Percentiles rank a stretch among this genome's conserved stretches.
Evolutionary conservation across 257 asterid genomes (phyloP).

Genomic region (Cinchona pubescens): DNA sequence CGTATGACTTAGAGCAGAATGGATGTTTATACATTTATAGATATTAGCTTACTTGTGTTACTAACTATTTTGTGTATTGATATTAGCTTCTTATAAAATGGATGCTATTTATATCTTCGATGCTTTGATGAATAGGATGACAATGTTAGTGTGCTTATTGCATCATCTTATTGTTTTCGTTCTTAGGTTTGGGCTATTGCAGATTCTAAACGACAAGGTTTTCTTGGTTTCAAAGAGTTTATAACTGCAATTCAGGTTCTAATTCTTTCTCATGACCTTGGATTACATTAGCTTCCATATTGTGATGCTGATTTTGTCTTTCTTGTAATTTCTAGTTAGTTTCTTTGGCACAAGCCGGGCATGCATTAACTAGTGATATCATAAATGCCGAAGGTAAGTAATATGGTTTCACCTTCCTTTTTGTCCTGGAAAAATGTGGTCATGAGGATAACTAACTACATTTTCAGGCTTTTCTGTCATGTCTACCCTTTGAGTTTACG

Average conservation of each 20-base stretch:
- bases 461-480: neutral
- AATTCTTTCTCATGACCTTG: constrained; percentile 7
- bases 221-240: constrained; percentile 87
- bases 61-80: neutral
- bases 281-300: constrained; percentile 7
- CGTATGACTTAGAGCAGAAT: neutral
- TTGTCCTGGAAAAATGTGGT: neutral
- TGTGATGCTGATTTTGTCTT: constrained; percentile 29
- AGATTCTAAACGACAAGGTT: constrained; percentile 91
- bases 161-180: constrained; percentile 1
- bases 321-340: constrained; percentile 49
- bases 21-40: neutral
- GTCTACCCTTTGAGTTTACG: neutral
- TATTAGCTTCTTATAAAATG: neutral
- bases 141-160: too few relatives aligned
- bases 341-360: constrained; percentile 87
- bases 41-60: neutral
- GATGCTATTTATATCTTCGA: neutral
- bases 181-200: constrained; percentile 92
- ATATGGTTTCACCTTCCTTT: neutral
- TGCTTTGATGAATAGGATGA: too few relatives aligned
- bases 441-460: neutral
- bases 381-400: constrained; percentile 35
- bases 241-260: constrained; percentile 83
- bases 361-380: constrained; percentile 47